Evolutionary conservation across 495 filamentous ascomycete species (phyloP), one percentile per base, ranked within the genome.

Genomic region (Neurospora intermedia): DNA sequence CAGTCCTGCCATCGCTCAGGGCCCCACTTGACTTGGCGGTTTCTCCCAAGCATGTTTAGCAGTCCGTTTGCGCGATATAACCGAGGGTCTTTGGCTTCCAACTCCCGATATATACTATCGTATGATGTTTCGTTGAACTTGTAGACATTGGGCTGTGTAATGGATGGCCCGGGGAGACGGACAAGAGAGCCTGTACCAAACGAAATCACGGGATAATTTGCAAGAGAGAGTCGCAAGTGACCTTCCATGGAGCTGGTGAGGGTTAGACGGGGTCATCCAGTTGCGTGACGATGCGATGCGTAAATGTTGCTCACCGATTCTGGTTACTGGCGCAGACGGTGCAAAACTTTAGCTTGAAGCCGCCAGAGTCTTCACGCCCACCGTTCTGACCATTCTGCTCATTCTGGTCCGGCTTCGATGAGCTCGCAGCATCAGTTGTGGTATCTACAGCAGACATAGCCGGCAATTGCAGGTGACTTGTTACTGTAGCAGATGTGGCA

Each of bases 1-100:
- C 96, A 99, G 81, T 99, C 94, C 80, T 99, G 96, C 93, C 97
- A 99, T 69, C 96, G 89, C 82, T 99, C 96, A 1, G 96, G 96
- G 4, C 92, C 93, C 88, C 90, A 94, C 84, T 99, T 99, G 77
- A 99, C 90, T 43, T 87, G 86, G 71, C 93, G 88, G 77, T 99
- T 99, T 73, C 96, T 89, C 73, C 93, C 93, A 23, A 99, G 87
- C 96, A 99, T 98, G 78, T 93, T 94, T 59, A 99, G 83, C 54
- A 98, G 87, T 39, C 96, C 96, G 80, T 99, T 99, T 23, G 90
- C 90, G 70, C 89, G 89, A 82, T 99, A 99, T 3, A 99, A 86
- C 0, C 93, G 88, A 71, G 91, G 90, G 78, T 99, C 96, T 76
- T 98, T 97, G 43, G 85, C 79, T 45, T 90, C 85, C 0, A 99